These are phyloP conservation scores for Mucor lusitanicus DNA, from an alignment of 371 early-diverging fungal genomes.

Conservation along the genomic window DNA sequence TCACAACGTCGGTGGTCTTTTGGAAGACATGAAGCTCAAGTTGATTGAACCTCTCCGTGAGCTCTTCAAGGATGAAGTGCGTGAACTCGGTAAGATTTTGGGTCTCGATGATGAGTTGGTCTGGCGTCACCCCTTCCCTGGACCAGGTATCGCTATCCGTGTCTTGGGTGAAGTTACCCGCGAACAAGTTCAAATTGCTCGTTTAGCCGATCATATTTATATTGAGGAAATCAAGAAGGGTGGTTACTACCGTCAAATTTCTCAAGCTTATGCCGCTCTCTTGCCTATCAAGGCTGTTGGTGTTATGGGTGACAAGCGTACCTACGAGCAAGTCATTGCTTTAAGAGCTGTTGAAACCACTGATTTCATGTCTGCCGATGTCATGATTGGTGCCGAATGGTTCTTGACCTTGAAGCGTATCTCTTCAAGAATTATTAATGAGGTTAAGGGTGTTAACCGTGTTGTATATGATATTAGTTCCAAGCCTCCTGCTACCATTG, in stretches of 20 bases:
- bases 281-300: constrained; percentile 95
- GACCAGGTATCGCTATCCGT: constrained; percentile 98
- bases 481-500: constrained; percentile 97
- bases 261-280: constrained; percentile 96
- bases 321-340: constrained; percentile 97
- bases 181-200: constrained; percentile 91
- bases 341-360: constrained; percentile 94
- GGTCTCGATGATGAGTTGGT: constrained; percentile 92
- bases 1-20: constrained; percentile 97
- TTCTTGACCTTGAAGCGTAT: constrained; percentile 80
- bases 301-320: constrained; percentile 98
- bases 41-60: constrained; percentile 97
- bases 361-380: constrained; percentile 98
- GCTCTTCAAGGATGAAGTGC: constrained; percentile 98
- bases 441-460: constrained; percentile 97
- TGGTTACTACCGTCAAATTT: constrained; percentile 92
- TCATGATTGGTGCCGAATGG: constrained; percentile 68
- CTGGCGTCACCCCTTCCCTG: constrained; percentile 99
- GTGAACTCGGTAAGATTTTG: constrained; percentile 86
- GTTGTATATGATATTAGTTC: constrained; percentile 94
- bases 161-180: constrained; percentile 94
- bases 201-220: constrained; percentile 94
- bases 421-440: constrained; percentile 94
- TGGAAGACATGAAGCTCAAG: constrained; percentile 95
- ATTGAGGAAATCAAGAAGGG: constrained; percentile 98